Evolutionary conservation across 2,329 filamentous ascomycete species (phyloP).

Genomic region (Cladosporium sp.): DNA sequence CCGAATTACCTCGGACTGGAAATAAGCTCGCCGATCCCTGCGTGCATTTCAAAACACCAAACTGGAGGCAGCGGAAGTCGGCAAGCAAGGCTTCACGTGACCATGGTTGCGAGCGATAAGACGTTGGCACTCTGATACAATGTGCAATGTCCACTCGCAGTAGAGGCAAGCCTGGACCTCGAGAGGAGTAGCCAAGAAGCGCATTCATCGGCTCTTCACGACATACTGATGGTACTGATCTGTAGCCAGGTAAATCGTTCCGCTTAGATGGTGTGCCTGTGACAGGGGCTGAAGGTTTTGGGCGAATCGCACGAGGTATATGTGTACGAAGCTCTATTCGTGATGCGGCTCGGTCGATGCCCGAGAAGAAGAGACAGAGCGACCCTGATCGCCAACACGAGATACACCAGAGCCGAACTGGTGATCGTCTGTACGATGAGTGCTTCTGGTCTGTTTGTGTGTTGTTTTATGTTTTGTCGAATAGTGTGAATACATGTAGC

Average conservation of each 20-base stretch:
- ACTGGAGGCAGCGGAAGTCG: background rate
- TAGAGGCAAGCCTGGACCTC: background rate
- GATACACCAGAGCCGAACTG: background rate
- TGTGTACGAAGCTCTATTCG: background rate
- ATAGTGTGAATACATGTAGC: background rate
- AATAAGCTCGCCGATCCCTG: background rate
- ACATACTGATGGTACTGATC: background rate
- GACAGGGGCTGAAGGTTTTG: background rate
- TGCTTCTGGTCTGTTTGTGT: background rate
- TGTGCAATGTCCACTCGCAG: background rate
- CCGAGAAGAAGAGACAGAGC: background rate
- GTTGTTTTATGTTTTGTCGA: background rate
- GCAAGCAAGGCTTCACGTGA: background rate
- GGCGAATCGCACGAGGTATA: background rate
- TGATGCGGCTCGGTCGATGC: background rate
- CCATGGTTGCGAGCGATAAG: background rate
- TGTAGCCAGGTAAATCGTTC: background rate
- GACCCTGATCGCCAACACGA: background rate
- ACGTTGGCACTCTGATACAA: background rate
- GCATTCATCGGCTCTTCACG: background rate
- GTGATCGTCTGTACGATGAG: background rate
- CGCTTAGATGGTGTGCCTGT: background rate
- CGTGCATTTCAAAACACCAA: background rate
- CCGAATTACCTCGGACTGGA: background rate
- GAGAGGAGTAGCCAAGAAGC: background rate